Conservation (phyloP, 495 filamentous ascomycete species). For the Penicillium goetzii region DNA sequence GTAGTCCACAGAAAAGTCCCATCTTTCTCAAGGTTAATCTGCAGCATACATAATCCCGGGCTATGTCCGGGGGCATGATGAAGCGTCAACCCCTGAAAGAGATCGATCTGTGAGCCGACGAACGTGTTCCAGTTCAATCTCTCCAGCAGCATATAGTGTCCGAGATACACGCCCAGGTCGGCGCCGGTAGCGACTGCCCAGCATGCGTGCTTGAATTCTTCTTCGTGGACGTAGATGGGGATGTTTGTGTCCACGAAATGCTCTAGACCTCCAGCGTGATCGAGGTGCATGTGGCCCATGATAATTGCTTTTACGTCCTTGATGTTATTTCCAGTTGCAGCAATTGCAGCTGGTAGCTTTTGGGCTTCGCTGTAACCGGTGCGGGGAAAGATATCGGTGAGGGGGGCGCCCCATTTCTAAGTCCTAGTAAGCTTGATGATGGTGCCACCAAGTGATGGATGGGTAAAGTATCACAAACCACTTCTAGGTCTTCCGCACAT, state of each 20-base stretch:
- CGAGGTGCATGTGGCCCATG: constrained; percentile 57
- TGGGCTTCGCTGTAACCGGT: constrained; percentile 44
- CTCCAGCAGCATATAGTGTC: constrained; percentile 41
- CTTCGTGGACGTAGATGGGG: constrained; percentile 57
- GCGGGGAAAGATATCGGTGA: constrained; percentile 52
- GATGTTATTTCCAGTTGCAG: constrained; percentile 50
- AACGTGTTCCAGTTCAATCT: constrained; percentile 44
- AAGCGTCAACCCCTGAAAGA: constrained; percentile 44
- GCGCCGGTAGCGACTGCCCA: constrained; percentile 49
- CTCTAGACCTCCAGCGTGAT: constrained; percentile 59
- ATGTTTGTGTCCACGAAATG: constrained; percentile 52
- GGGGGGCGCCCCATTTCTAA: constrained; percentile 41
- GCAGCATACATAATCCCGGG: constrained; percentile 41
- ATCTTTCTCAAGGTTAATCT: not conserved
- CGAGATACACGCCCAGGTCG: constrained; percentile 49
- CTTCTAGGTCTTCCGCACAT: too few species aligned
- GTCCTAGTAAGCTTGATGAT: too few species aligned
- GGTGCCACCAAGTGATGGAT: too few species aligned
- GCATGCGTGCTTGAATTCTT: constrained; percentile 54
- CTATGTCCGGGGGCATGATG: constrained; percentile 48
- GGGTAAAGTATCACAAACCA: too few species aligned
- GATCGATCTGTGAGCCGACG: constrained; percentile 34
- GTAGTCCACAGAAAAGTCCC: constrained; percentile 1
- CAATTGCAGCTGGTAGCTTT: constrained; percentile 50
- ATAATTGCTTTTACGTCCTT: constrained; percentile 57